Evolutionary conservation across 768 basidiomycete species (phyloP), one percentile per base, ranked within the genome.

Genomic region (Russula lepida): DNA sequence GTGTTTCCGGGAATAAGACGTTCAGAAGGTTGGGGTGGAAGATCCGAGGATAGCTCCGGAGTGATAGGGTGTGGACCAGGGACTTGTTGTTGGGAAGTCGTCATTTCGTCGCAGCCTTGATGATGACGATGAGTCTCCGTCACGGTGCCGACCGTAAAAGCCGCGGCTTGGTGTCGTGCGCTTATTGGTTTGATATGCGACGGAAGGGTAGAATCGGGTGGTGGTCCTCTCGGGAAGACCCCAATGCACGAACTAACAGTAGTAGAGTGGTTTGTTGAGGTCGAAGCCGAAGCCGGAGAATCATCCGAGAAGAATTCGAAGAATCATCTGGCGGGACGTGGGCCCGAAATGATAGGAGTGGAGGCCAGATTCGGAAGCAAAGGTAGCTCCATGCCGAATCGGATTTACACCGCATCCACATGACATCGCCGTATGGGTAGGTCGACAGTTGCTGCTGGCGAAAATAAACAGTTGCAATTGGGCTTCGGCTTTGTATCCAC

Each of bases 171-270:
- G 46, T 49, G 43, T 41, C 21, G 56, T 6, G 46, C 48, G 21
- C 32, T 35, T 17, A 35, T 41, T 23, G 47, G 15, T n/a, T 54
- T 27, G 35, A 32, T 6, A 13, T 48, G 27, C 2, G 37, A 17
- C 15, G 43, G 28, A 25, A 37, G 8, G 30, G 32, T 6, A 39
- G 33, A 32, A 44, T 62, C 61, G 6, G 61, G 61, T 3, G 60
- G 32, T 27, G 61, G 61, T 4, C 61, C 61, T 19, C 61, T 56
- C 6, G 61, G 56, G 4, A 62, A 9, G n/a, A 6, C 25, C 21
- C 21, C 50, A 19, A 15, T 25, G 25, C 17, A 12, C 32, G 23
- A 46, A 21, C 21, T 46, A 47, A 15, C 28, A 19, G 19, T 39
- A 17, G 46, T 47, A 15, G 52, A 59, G 32, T 19, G 4, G 6